Base-by-base conservation (phyloP, 768 basidiomycete genomes). In the Leccinum disarticulatum region DNA sequence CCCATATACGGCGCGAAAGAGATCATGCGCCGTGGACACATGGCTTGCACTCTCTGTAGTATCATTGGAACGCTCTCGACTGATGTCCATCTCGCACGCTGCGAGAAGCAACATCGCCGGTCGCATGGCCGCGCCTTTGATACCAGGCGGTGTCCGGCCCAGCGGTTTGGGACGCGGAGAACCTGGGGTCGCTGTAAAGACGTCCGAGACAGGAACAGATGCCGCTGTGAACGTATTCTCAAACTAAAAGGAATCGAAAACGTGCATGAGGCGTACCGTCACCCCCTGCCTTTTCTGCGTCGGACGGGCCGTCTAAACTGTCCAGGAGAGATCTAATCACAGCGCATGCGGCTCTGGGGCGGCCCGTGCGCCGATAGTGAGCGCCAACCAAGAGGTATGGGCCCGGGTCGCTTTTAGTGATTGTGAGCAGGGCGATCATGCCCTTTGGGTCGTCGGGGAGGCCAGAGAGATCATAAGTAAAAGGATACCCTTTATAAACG, bases 361-460 rank as follows among this genome's bases (percentile, higher is more conserved):
- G 73, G 55, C 70, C 72, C 50, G 72, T 73, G 41, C 73, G 70
- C 59, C 72, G 68, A 61, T 73, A 73, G 64, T 72, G 73, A 31
- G 73, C 72, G 11, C 66, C 64, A 27, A 73, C 60, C 43, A 73
- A 48, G 56, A 73, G 31, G 64, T 73, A 73, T 57, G 72, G 60
- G 41, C 72, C 73, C 13, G 72, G 73, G 61, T 72, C 73, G 25
- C 70, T 70, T 31, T 68, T 56, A 47, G 73, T 73, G 33, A 61
- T 55, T 43, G 48, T 59, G 48, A 73, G 70, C 50, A 73, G 57
- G 8, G 65, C 62, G 36, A 73, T 70, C 36, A 64, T 64, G 38
- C 68, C 64, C 36, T 63, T 57, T 50, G 72, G 73, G 35, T 73
- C 72, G 54, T 73, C 68, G 43, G 73, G 68, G 54, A 73, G 72